Base-by-base conservation (phyloP, 371 early-diverging fungal species). In the Homolaphlyctis polyrhiza region DNA sequence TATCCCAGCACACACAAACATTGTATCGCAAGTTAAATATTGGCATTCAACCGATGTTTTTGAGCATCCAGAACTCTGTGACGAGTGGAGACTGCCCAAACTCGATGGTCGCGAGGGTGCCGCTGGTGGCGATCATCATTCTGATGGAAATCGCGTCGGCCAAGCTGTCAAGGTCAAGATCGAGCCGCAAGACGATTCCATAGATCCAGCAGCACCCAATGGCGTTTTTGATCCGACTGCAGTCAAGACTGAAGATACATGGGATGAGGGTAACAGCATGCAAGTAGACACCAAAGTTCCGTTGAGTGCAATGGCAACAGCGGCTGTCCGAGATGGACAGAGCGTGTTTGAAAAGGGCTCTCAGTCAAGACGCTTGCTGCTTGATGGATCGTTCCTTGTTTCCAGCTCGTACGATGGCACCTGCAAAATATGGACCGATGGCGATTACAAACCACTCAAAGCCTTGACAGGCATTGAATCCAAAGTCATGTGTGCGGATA, bases 381-480 rank as follows among this genome's bases (percentile, higher is more conserved):
- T 78, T 61, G 64, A 68, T 49, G 78, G 82, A 0, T 68, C 69
- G n/a, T 74, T 70, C 62, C 35, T 78, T 32, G 79, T 82, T 0
- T 71, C 90, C 29, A 76, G 85, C 14, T 88, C 91, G 32, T 95
- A 89, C 71, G 98, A 97, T 71, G 95, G 96, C 0, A 85, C 91
- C 27, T 86, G 94, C 58, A 96, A 93, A 70, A 71, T 96, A 2
- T 97, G 95, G 94, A 90, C 91, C 30, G 89, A 89, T 5, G 94
- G 92, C 57, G 96, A 96, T 71, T 97, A 88, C 83, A 90, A 89
- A 70, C 82, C 93, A 58, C 79, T 95, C 58, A 92, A 91, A 70
- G 85, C 87, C 36, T 74, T 97, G 63, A 81, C 87, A 28, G 97
- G 95, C 0, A 89, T 95, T 65, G 93, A 93, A 58, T 91, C 92